These are phyloP conservation scores for Salix dunnii DNA, from an alignment of 345 rosid species.

Conservation along the genomic window DNA sequence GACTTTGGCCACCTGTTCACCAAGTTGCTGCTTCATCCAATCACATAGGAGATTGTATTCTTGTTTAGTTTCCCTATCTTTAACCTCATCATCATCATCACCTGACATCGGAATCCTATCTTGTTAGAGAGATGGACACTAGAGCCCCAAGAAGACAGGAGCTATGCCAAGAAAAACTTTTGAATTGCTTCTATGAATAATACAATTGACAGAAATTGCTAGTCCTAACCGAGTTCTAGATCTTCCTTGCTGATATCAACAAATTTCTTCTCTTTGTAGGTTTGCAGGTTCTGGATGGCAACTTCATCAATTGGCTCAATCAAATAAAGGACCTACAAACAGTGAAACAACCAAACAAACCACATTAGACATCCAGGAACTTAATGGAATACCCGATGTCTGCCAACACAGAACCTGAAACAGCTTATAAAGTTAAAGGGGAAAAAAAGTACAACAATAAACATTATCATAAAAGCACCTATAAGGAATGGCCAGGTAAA, in stretches of 20 bases:
- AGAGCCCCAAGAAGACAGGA: neutral
- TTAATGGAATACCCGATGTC: neutral
- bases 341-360: neutral
- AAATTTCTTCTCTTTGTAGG: conserved; percentile 95
- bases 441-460: neutral
- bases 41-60: conserved; percentile 82
- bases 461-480: neutral
- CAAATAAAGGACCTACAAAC: conserved; percentile 73
- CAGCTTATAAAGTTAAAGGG: neutral
- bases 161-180: neutral
- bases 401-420: neutral
- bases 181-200: conserved; percentile 1
- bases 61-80: conserved; percentile 79
- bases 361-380: conserved; percentile 14
- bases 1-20: conserved; percentile 91
- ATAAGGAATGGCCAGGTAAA: neutral
- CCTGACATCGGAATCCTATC: conserved; percentile 34
- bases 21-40: conserved; percentile 96
- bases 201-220: neutral
- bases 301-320: conserved; percentile 97
- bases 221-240: conserved; percentile 73
- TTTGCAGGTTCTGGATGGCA: conserved; percentile 91
- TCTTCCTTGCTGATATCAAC: conserved; percentile 99
- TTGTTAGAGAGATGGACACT: neutral
- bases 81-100: conserved; percentile 93